Percentiles rank a stretch among this genome's conserved stretches.
phyloP scores from a whole-genome alignment of 495 filamentous ascomycete genomes.

The Podospora comata region DNA sequence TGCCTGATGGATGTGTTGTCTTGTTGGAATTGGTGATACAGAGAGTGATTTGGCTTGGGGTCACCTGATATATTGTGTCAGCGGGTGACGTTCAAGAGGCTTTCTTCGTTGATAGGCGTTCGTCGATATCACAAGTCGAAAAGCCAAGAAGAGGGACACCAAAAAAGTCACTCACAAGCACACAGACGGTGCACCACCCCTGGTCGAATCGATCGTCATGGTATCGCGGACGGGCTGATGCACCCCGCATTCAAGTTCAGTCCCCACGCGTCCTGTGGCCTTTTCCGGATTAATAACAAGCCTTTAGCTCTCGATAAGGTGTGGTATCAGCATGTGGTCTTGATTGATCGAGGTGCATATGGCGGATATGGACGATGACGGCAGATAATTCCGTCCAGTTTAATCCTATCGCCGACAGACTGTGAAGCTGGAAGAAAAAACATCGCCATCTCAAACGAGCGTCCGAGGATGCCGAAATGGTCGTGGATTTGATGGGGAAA shows the following conservation, averaged over 20 bases:
- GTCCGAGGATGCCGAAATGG: neutral
- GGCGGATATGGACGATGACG: neutral
- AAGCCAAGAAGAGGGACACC: neutral
- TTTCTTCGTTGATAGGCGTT: neutral
- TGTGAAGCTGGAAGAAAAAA: neutral
- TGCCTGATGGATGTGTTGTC: constrained; percentile 1
- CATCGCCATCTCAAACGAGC: neutral
- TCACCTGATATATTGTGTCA: constrained; percentile 9
- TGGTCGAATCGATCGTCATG: constrained; percentile 10
- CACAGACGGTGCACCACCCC: neutral
- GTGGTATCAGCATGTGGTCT: neutral
- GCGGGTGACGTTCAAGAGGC: constrained; percentile 1
- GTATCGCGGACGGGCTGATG: neutral
- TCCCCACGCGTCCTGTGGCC: constrained; percentile 2
- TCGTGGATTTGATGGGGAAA: neutral
- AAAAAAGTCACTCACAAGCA: neutral
- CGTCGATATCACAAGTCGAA: neutral
- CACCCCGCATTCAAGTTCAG: constrained; percentile 5
- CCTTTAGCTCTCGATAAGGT: neutral
- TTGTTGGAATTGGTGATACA: neutral
- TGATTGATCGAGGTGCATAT: constrained; percentile 1
- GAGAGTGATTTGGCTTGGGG: neutral
- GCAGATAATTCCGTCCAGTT: neutral
- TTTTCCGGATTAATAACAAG: constrained; percentile 3
- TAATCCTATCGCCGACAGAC: neutral